Percentiles rank a stretch among this genome's conserved stretches.
These are phyloP conservation scores for Aspergillus sp. DNA, from an alignment of 2,329 filamentous ascomycete species.

Conservation along the genomic window DNA sequence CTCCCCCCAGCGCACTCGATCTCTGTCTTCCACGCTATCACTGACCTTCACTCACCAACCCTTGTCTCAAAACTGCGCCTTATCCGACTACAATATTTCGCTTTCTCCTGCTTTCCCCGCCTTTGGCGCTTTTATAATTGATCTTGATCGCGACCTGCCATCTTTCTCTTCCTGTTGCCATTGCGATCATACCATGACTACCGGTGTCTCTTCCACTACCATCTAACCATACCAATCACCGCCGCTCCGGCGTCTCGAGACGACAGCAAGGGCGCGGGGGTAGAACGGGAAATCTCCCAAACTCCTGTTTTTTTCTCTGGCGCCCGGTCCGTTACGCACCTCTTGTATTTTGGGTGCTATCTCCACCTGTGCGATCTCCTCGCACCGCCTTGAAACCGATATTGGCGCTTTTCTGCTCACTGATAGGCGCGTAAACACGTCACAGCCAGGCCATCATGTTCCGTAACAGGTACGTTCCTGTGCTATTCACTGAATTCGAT, in stretches of 20 bases:
- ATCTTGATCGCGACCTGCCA: neutral
- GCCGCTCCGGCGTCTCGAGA: neutral
- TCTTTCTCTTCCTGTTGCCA: neutral
- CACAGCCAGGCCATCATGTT: constrained; percentile 39
- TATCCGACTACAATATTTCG: constrained; percentile 4
- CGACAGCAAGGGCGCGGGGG: neutral
- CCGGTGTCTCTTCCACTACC: neutral
- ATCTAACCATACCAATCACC: neutral
- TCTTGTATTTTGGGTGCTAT: constrained; percentile 13
- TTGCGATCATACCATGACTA: constrained; percentile 3
- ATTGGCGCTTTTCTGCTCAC: neutral
- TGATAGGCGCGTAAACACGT: constrained; percentile 6
- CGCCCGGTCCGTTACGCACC: neutral
- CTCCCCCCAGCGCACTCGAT: neutral
- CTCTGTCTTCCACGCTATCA: neutral
- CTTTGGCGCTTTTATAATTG: neutral
- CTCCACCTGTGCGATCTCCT: constrained; percentile 1
- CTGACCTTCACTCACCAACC: neutral
- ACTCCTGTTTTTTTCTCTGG: neutral
- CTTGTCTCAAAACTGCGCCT: neutral
- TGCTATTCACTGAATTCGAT: constrained; percentile 9
- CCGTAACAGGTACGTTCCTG: constrained; percentile 46
- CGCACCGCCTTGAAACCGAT: neutral
- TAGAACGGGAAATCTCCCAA: neutral
- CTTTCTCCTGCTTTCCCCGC: neutral